Percentiles rank a stretch among this genome's conserved stretches.
Evolutionary conservation across 768 basidiomycete genomes (phyloP).

Genomic region (Astraeus odoratus): DNA sequence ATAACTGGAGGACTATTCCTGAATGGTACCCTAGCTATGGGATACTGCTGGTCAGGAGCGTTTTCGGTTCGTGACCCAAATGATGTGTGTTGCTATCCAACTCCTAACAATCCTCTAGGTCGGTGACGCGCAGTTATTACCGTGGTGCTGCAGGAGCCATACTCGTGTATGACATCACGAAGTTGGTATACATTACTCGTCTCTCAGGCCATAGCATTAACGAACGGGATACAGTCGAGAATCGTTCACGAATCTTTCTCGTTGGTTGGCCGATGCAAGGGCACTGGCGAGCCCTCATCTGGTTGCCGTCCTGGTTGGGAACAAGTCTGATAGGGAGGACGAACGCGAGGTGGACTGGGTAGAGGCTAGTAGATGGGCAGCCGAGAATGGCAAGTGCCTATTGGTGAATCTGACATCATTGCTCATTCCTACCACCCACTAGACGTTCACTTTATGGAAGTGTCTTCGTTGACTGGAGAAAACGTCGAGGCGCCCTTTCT

Average conservation of each 20-base stretch:
- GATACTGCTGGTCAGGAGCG: slow-evolving; percentile 97
- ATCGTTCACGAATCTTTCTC: slow-evolving; percentile 75
- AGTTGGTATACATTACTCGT: slow-evolving; percentile 35
- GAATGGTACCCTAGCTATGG: slow-evolving; percentile 61
- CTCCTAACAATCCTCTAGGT: slow-evolving; percentile 38
- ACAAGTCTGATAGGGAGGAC: slow-evolving; percentile 92
- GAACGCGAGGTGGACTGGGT: slow-evolving; percentile 93
- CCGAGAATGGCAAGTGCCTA: slow-evolving; percentile 71
- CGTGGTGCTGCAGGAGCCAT: slow-evolving; percentile 90
- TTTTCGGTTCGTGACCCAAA: slow-evolving; percentile 53
- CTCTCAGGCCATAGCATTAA: neutral
- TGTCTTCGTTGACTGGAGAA: slow-evolving; percentile 86
- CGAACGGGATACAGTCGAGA: slow-evolving; percentile 54
- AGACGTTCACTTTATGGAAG: slow-evolving; percentile 93
- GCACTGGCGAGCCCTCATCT: slow-evolving; percentile 90
- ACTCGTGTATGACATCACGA: slow-evolving; percentile 91
- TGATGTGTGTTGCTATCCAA: slow-evolving; percentile 6
- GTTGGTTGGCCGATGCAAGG: slow-evolving; percentile 91
- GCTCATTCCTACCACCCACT: slow-evolving; percentile 5
- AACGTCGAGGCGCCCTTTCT: slow-evolving; percentile 94
- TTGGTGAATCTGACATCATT: slow-evolving; percentile 2
- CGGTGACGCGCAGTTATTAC: slow-evolving; percentile 93
- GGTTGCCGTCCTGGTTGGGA: slow-evolving; percentile 87
- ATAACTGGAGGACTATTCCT: no score
- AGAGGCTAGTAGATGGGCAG: slow-evolving; percentile 93